Conservation (phyloP, 768 basidiomycete genomes). For the Pluteus cervinus region DNA sequence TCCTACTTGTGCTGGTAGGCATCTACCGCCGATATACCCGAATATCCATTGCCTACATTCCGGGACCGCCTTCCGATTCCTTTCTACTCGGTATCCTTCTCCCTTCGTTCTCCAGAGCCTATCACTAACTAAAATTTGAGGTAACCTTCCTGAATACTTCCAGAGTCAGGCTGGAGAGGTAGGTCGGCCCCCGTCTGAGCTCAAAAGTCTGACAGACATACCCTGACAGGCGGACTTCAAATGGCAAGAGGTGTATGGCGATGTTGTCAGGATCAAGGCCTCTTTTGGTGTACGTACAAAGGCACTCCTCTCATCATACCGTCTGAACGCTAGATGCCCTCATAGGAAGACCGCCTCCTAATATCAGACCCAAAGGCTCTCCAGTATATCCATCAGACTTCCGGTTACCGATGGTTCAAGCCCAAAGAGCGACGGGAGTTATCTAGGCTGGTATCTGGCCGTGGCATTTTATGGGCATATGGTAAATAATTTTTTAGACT, state of each 20-base stretch:
- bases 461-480: constrained; percentile 32
- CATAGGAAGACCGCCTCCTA: constrained; percentile 37
- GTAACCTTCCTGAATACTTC: constrained; percentile 22
- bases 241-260: constrained; percentile 39
- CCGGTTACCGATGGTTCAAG: constrained; percentile 37
- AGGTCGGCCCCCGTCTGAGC: constrained; percentile 5
- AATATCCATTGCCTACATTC: constrained; percentile 26
- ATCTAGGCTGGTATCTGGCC: constrained; percentile 27
- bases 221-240: constrained; percentile 30
- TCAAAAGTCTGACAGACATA: constrained; percentile 9
- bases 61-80: constrained; percentile 28
- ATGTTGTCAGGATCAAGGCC: constrained; percentile 30
- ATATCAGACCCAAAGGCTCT: constrained; percentile 44
- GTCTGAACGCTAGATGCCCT: constrained; percentile 1
- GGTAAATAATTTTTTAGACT: constrained; percentile 18
- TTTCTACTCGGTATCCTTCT: constrained; percentile 31
- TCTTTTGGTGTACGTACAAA: constrained; percentile 27
- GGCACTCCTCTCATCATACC: not conserved
- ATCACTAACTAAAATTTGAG: constrained; percentile 8
- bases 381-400: constrained; percentile 37
- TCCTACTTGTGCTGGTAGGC: too few relatives aligned
- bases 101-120: not conserved
- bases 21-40: constrained; percentile 26
- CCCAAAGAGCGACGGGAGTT: constrained; percentile 30
- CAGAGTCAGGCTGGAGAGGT: constrained; percentile 29